Base-by-base conservation (phyloP, 2,329 filamentous ascomycete species). In the Alternaria sp. region DNA sequence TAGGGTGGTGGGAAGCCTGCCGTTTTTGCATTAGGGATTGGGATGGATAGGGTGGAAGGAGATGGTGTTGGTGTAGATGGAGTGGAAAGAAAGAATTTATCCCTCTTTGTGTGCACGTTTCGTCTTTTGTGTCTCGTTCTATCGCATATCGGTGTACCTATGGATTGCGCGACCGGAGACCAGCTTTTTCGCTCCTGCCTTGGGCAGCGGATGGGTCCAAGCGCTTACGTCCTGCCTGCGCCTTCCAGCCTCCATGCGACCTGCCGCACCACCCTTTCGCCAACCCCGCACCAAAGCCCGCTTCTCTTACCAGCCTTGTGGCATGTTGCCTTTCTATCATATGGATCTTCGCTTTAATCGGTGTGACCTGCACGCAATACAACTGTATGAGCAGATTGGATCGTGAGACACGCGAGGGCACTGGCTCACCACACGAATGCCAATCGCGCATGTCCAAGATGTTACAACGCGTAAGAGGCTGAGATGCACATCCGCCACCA, bases 91-190 rank as follows among this genome's bases (percentile, higher is more conserved):
- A 18, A 41, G 37, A 41, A 41, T 18, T 6, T 41, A 41, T 41
- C 37, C 37, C 37, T 41, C 37, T 41, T 41, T 18, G 37, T 41
- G 37, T 41, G 37, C 37, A 33, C 3, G 2, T 8, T 12, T 12
- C 3, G 28, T 30, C 28, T 30, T 30, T 33, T 15, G 14, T 4
- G 6, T 33, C 1, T 15, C 30, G 6, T 2, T 15, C 4, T 10
- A 10, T 18, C 33, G 33, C 33, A 9, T 4, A 5, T 2, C 15
- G 2, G 33, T 41, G 4, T 41, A 5, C 1, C 1, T 2, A 12
- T 30, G 28, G 2, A 3, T 10, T 41, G 37, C n/a, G n/a, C 8
- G n/a, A 41, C n/a, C 0, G 8, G 8, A 11, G 3, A 6, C 1
- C 2, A 18, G 8, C 37, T 1, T 18, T 41, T 18, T 18, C 4